These are phyloP conservation scores for Candida gorgasii DNA, from an alignment of 805 yeast species.

Conservation along the genomic window DNA sequence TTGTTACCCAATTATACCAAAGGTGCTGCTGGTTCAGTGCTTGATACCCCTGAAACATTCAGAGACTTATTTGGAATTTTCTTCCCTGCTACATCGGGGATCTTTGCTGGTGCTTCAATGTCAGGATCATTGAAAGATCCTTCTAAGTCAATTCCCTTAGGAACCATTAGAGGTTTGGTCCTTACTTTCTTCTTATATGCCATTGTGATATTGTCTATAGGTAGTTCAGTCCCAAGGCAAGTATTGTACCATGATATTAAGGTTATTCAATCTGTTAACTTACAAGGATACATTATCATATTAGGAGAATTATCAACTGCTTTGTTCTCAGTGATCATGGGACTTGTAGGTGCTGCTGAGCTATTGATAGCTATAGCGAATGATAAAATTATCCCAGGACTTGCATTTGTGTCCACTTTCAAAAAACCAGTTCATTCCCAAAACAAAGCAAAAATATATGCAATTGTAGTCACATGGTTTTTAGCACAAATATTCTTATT, in stretches of 20 bases:
- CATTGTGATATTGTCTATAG: constrained; percentile 79
- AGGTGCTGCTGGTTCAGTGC: constrained; percentile 90
- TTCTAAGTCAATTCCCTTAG: constrained; percentile 85
- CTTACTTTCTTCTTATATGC: constrained; percentile 78
- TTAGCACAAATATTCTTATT: constrained; percentile 83
- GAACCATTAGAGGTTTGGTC: constrained; percentile 83
- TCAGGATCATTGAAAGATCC: constrained; percentile 90
- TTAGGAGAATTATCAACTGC: constrained; percentile 93
- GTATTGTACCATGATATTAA: constrained; percentile 78
- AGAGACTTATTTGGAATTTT: constrained; percentile 89
- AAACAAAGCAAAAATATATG: constrained; percentile 59
- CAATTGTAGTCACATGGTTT: constrained; percentile 75
- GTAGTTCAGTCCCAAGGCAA: constrained; percentile 76
- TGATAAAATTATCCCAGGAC: constrained; percentile 84
- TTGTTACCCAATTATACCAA: constrained; percentile 77
- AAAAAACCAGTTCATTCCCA: constrained; percentile 43
- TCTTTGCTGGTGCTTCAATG: constrained; percentile 98
- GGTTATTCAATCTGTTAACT: constrained; percentile 77
- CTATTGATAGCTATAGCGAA: constrained; percentile 88
- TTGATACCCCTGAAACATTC: constrained; percentile 65
- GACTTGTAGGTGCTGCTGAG: constrained; percentile 93
- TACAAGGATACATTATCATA: constrained; percentile 66
- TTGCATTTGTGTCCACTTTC: constrained; percentile 48
- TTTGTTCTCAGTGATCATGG: constrained; percentile 89
- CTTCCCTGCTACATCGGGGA: constrained; percentile 98